Percentiles rank a stretch among this genome's conserved stretches.
These are phyloP conservation scores for Arabis hirsuta DNA, from an alignment of 345 rosid genomes.

Conservation along the genomic window DNA sequence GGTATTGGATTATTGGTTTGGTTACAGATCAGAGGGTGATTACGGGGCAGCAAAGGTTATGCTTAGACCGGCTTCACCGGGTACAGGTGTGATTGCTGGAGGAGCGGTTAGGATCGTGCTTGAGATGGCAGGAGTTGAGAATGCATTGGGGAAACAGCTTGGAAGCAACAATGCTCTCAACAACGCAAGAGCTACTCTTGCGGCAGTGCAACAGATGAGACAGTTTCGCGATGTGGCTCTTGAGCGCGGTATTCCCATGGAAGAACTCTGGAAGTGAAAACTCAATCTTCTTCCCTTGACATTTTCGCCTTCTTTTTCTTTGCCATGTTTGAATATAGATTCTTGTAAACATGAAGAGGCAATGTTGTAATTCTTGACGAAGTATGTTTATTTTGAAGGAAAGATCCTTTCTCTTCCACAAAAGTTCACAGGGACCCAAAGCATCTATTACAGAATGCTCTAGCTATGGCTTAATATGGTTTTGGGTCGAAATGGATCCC, in stretches of 20 bases:
- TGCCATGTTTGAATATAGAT: constrained; percentile 1
- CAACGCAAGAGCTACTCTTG: constrained; percentile 90
- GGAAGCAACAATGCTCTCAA: constrained; percentile 84
- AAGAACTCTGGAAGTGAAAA: constrained; percentile 79
- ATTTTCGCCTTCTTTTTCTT: constrained; percentile 25
- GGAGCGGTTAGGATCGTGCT: constrained; percentile 90
- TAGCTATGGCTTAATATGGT: background rate
- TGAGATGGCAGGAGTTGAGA: constrained; percentile 93
- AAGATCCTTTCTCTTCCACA: background rate
- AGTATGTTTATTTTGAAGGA: constrained; percentile 31
- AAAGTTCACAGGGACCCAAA: background rate
- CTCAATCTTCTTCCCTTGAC: constrained; percentile 21
- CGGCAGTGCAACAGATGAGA: constrained; percentile 80
- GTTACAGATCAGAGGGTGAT: constrained; percentile 75
- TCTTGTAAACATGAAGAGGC: constrained; percentile 36
- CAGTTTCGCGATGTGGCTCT: constrained; percentile 80
- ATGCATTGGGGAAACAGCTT: constrained; percentile 80
- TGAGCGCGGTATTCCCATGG: constrained; percentile 93
- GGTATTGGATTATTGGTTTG: background rate
- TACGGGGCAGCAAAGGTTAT: constrained; percentile 92
- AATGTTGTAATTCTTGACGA: constrained; percentile 29
- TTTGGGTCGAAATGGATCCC: background rate
- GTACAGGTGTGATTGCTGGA: constrained; percentile 94
- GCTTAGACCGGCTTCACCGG: constrained; percentile 94
- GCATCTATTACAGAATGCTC: background rate